phyloP scores from a whole-genome alignment of 179 eudicot genomes.

The Patellifolia procumbens region DNA sequence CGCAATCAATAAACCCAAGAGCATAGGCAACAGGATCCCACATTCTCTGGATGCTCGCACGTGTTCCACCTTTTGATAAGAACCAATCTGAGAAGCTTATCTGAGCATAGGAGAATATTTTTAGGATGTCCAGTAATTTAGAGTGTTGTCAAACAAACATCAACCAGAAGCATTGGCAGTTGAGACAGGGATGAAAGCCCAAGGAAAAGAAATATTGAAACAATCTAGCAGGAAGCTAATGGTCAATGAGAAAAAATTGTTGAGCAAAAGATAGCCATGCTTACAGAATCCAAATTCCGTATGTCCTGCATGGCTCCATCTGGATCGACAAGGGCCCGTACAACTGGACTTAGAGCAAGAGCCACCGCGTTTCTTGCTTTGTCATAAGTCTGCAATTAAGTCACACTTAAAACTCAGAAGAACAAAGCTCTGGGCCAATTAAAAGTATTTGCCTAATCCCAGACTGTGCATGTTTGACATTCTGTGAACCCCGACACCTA shows the following conservation, averaged over 20 bases:
- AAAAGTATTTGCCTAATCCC: neutral
- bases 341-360: slow-evolving; percentile 97
- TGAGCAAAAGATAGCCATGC: slow-evolving; percentile 19
- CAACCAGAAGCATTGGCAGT: neutral
- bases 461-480: neutral
- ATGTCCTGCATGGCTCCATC: slow-evolving; percentile 93
- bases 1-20: slow-evolving; percentile 98
- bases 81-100: slow-evolving; percentile 98
- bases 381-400: slow-evolving; percentile 73
- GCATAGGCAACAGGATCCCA: slow-evolving; percentile 99
- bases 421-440: neutral
- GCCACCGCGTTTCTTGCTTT: slow-evolving; percentile 99
- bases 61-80: slow-evolving; percentile 96
- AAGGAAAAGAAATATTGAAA: neutral
- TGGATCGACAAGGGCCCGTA: slow-evolving; percentile 94
- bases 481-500: neutral
- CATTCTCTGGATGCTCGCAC: slow-evolving; percentile 92
- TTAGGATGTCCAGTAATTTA: slow-evolving; percentile 10
- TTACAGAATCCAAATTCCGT: slow-evolving; percentile 85
- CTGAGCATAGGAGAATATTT: slow-evolving; percentile 39
- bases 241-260: slow-evolving; percentile 15
- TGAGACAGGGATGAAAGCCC: neutral
- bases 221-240: no score
- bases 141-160: slow-evolving; percentile 5
- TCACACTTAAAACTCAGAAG: slow-evolving; percentile 4